phyloP scores from a whole-genome alignment of 75 land plant genomes.

The Larix kaempferi region DNA sequence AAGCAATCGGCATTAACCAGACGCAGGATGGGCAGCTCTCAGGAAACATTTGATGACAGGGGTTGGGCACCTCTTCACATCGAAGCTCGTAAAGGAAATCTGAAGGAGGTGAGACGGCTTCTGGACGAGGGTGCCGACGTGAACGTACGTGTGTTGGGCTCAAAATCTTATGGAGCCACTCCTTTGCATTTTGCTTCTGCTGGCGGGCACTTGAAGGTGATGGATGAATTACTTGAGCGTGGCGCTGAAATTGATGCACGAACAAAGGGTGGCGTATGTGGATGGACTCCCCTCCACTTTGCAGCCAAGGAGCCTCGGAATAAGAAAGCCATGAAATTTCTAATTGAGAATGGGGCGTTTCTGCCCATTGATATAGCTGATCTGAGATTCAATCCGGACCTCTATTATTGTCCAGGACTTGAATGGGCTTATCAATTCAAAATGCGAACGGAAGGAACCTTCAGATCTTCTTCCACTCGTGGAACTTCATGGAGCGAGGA shows the following conservation, averaged over 20 bases:
- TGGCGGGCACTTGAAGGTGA: conserved; percentile 81
- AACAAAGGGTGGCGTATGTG: conserved; percentile 82
- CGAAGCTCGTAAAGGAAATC: no score
- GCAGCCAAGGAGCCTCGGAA: conserved; percentile 76
- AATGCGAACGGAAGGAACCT: conserved; percentile 4
- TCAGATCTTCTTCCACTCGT: background rate
- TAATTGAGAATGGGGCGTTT: conserved; percentile 93
- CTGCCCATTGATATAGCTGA: conserved; percentile 74
- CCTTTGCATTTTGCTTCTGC: conserved; percentile 90
- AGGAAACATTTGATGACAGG: conserved; percentile 51
- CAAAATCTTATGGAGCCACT: conserved; percentile 70
- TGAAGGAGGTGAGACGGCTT: conserved; percentile 18
- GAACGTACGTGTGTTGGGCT: conserved; percentile 72
- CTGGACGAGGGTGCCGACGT: conserved; percentile 80
- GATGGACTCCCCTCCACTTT: conserved; percentile 94
- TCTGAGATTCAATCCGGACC: conserved; percentile 85
- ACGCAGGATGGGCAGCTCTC: no score
- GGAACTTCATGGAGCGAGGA: background rate
- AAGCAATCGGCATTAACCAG: no score
- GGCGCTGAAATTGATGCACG: conserved; percentile 94
- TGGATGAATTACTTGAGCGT: conserved; percentile 83
- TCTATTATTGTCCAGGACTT: conserved; percentile 86
- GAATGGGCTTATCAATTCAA: conserved; percentile 77
- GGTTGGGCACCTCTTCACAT: conserved; percentile 91
- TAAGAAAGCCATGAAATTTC: conserved; percentile 72